phyloP scores from a whole-genome alignment of 2,329 filamentous ascomycete genomes.

The Xylaria sp. region DNA sequence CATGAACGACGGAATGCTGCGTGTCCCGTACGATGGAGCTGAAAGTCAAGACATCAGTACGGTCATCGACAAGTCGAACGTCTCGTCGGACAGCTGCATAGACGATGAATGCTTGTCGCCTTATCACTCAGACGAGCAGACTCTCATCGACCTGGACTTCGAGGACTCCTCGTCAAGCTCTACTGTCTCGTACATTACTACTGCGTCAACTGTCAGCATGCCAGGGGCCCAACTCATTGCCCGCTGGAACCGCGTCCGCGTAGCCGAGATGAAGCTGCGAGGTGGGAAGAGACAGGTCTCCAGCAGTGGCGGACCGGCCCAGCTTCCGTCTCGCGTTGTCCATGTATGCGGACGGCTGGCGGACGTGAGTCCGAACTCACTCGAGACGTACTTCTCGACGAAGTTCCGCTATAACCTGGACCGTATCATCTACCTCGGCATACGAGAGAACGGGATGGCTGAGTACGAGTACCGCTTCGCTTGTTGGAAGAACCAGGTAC shows the following conservation, averaged over 20 bases:
- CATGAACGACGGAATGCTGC: conserved; percentile 3
- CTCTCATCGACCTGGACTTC: neutral
- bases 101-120: neutral
- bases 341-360: neutral
- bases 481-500: conserved; percentile 9
- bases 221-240: neutral
- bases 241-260: conserved; percentile 8
- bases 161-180: neutral
- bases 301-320: neutral
- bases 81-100: neutral
- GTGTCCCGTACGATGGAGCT: neutral
- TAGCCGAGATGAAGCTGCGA: neutral
- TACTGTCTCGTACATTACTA: neutral
- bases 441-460: neutral
- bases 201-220: neutral
- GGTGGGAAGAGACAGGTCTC: no score
- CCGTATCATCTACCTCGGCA: conserved; percentile 5
- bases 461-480: conserved; percentile 13
- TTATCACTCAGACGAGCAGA: neutral
- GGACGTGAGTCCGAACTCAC: neutral
- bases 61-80: neutral
- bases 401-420: conserved; percentile 7
- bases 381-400: neutral
- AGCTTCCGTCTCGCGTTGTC: conserved; percentile 9
- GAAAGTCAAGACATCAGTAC: neutral